phyloP scores from a whole-genome alignment of 305 asterid genomes.

The Vinca major region DNA sequence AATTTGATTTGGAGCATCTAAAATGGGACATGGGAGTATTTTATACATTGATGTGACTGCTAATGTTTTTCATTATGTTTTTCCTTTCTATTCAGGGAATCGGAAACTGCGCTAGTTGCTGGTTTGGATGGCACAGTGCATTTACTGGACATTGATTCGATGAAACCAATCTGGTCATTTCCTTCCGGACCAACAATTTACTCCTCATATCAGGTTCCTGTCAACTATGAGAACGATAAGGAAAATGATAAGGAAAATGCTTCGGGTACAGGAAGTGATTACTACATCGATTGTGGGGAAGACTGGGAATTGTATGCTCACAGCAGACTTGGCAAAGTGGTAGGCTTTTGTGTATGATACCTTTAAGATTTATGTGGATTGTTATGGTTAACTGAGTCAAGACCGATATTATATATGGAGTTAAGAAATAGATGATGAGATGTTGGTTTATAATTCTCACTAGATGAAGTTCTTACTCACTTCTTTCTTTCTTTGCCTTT shows the following conservation, averaged over 20 bases:
- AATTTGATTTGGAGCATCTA: no score
- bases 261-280: constrained; percentile 46
- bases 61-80: no score
- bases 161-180: constrained; percentile 77
- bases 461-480: neutral
- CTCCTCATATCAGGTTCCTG: constrained; percentile 79
- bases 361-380: neutral
- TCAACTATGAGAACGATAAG: constrained; percentile 23
- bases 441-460: neutral
- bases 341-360: constrained; percentile 14
- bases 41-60: neutral
- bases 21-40: neutral
- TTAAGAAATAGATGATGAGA: neutral
- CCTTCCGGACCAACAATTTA: constrained; percentile 65
- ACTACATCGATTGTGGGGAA: constrained; percentile 78
- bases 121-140: constrained; percentile 68
- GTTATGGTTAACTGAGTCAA: neutral
- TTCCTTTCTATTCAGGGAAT: constrained; percentile 30
- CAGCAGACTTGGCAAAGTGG: constrained; percentile 69
- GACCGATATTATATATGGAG: neutral
- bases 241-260: constrained; percentile 45
- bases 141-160: constrained; percentile 52
- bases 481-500: neutral
- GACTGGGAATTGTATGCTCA: constrained; percentile 81
- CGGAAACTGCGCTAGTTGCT: constrained; percentile 77